Base-by-base conservation (phyloP, 2,329 filamentous ascomycete species). In the Sporothrix luriei region DNA sequence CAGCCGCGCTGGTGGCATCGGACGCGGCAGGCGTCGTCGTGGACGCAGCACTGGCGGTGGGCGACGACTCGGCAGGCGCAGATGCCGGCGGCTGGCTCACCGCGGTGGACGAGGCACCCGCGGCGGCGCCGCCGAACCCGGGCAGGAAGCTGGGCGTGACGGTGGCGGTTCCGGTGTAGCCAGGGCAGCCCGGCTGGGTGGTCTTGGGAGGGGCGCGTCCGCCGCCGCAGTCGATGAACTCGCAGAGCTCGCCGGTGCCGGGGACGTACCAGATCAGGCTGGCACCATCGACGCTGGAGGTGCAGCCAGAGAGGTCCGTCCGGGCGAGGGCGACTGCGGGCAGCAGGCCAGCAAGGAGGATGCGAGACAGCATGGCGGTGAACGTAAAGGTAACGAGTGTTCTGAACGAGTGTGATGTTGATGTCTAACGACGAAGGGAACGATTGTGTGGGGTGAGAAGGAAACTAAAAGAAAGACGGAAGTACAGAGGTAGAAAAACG, bases 161-260 rank as follows among this genome's bases (percentile, higher is more conserved):
- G 14, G 82, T 84, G 19, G 79, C 84, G 33, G 85, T 87, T 72
- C 87, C 87, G 2, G 76, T 74, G 80, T 90, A 89, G 4, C 69
- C 75, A 2, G 78, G 75, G 75, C 89, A 91, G 2, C 88, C 88
- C 0, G 88, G 88, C 26, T 88, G 84, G 33, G 82, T 84, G 19
- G 84, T 87, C 81, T 87, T 90, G 71, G 87, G 85, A 3, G 88
- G 87, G 10, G 88, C 89, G 59, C 85, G 83, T 69, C 88, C 89
- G 73, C 89, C 89, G 70, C 89, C 88, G 78, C 89, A 91, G 83
- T 91, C 88, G 73, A 88, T 82, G 72, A 86, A 76, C 13, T 81
- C 81, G 82, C 89, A 91, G 76, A 90, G 81, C 80, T 90, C 88
- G 76, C 88, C 87, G 21, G 84, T 87, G 73, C 79, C 87, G 1